phyloP scores from a whole-genome alignment of 805 yeast species.

The Metschnikowia sp. region DNA sequence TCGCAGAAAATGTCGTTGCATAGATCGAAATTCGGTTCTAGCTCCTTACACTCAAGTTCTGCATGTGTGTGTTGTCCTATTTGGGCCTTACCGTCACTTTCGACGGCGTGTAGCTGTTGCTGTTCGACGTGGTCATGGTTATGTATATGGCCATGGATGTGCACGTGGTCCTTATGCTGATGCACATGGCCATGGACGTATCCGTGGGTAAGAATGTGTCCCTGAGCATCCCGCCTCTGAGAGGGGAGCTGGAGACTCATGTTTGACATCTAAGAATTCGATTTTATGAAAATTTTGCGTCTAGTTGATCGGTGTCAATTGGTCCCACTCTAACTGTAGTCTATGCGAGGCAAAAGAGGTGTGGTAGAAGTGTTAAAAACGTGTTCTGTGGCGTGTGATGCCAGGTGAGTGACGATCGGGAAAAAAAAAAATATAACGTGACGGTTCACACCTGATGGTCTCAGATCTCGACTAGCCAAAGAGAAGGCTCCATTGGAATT shows the following conservation, averaged over 20 bases:
- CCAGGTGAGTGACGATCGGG: no score
- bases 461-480: no score
- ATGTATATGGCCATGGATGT: slow-evolving; percentile 68
- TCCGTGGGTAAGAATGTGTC: slow-evolving; percentile 39
- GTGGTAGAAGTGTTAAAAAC: background rate
- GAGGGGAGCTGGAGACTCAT: slow-evolving; percentile 5
- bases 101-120: background rate
- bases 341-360: no score
- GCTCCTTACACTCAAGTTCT: slow-evolving; percentile 22
- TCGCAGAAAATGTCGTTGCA: slow-evolving; percentile 42
- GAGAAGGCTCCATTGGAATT: no score
- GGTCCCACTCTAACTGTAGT: no score
- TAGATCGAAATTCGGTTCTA: slow-evolving; percentile 26
- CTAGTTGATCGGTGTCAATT: no score
- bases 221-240: slow-evolving; percentile 4
- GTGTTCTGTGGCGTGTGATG: background rate
- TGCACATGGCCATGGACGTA: slow-evolving; percentile 69
- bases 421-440: no score
- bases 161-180: slow-evolving; percentile 57
- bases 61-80: background rate
- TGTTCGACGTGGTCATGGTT: slow-evolving; percentile 37
- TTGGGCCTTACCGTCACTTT: background rate
- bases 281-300: background rate
- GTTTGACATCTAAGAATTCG: background rate
- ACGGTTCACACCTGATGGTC: no score